Evolutionary conservation across 257 asterid genomes (phyloP), one percentile per base, ranked within the genome.

Genomic region (Solanum microdontum): DNA sequence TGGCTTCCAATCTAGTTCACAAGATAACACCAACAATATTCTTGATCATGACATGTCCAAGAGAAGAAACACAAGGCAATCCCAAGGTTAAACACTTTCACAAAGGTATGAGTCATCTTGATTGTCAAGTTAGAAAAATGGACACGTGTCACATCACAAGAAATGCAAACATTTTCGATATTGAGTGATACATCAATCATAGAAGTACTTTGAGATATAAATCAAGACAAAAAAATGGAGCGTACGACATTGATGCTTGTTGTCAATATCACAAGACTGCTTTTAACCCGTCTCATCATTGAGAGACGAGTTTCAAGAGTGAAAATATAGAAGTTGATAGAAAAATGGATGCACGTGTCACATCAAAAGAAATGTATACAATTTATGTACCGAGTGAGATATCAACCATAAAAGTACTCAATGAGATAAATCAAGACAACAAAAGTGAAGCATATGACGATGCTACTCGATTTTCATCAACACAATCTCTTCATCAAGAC

Each of bases 1-100:
- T 23, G 87, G 90, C 88, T 90, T 91, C 43, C 92, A 88, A 51
- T 70, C 91, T 69, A 77, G 28, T 62, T 79, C 90, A 26, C 84
- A 72, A 84, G 36, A 88, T 11, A 34, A 85, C 70, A 83, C 37
- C 30, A 83, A 43, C 43, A 66, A 55, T 60, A 58, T 1, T 17
- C 55, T 77, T 40, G 62, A 24, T 88, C 89, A 69, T 70, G 77
- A 36, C 6, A 77, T 77, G 28, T 11, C 34, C 11, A 73, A 21
- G 48, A 55, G 11, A 60, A 30, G 17, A 45, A 19, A 70, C 40
- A 40, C 14, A 9, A 62, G 30, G 64, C 24, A 77, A 10, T n/a
- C 4, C 23, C 32, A 77, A 40, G 64, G 62, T 62, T 40, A 40
- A 2, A n/a, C 13, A 26, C 4, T 14, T 77, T 26, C 15, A 62